A percentile compares a stretch with the other conserved stretches of the same genome.
phyloP scores from a whole-genome alignment of 495 filamentous ascomycete genomes.

The Aspergillus diversus region DNA sequence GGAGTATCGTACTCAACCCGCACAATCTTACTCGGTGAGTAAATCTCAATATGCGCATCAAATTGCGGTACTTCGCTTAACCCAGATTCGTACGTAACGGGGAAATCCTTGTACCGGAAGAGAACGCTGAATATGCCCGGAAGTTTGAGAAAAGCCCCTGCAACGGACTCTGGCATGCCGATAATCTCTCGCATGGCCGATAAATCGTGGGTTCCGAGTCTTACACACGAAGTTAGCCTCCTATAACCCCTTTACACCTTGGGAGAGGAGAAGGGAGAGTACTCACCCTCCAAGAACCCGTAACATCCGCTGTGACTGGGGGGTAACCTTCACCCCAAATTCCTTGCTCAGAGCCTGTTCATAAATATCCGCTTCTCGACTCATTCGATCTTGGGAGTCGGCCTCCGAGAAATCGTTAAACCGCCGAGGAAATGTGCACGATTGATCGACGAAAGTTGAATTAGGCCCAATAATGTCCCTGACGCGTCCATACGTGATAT shows the following conservation, averaged over 20 bases:
- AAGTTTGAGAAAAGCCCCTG: slow-evolving; percentile 4
- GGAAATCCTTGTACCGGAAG: slow-evolving; percentile 31
- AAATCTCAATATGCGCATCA: slow-evolving; percentile 53
- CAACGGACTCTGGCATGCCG: slow-evolving; percentile 30
- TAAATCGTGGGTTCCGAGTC: slow-evolving; percentile 50
- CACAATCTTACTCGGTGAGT: slow-evolving; percentile 44
- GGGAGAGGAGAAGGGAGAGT: background rate
- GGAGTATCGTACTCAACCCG: slow-evolving; percentile 48
- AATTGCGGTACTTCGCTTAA: slow-evolving; percentile 51
- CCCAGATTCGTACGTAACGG: slow-evolving; percentile 54
- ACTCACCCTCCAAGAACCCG: slow-evolving; percentile 29
- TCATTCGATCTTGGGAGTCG: slow-evolving; percentile 21
- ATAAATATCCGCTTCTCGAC: background rate
- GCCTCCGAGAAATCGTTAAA: slow-evolving; percentile 35
- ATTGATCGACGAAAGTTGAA: slow-evolving; percentile 45
- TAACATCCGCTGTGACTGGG: slow-evolving; percentile 18
- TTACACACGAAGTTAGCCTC: background rate
- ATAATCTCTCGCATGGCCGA: slow-evolving; percentile 50
- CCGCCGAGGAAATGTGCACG: slow-evolving; percentile 44
- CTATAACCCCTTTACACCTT: background rate
- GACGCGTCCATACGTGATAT: slow-evolving; percentile 46
- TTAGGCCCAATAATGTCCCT: slow-evolving; percentile 52
- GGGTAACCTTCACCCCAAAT: background rate
- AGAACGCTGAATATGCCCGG: slow-evolving; percentile 9
- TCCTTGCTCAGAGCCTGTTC: background rate